Evolutionary conservation across 1,284 basidiomycete species (phyloP).

Genomic region (Trametes polyzona): DNA sequence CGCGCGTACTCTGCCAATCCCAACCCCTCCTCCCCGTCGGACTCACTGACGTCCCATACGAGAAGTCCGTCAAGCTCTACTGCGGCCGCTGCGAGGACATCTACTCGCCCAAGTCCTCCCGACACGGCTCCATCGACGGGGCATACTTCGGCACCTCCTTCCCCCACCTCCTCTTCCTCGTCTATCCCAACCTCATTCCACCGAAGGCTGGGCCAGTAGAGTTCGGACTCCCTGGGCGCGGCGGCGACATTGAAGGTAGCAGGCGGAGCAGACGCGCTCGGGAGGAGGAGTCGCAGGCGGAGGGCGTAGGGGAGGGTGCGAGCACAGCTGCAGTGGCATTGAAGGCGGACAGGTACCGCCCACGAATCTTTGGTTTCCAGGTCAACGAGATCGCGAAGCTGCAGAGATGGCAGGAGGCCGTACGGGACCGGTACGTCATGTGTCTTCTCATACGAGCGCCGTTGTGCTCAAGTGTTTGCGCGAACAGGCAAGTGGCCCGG

Average conservation of each 20-base stretch:
- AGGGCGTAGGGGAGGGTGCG: conserved; percentile 62
- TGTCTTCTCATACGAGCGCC: no score
- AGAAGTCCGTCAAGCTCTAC: conserved; percentile 96
- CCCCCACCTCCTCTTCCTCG: conserved; percentile 94
- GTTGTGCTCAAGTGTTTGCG: background rate
- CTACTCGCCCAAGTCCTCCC: conserved; percentile 92
- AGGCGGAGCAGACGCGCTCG: conserved; percentile 45
- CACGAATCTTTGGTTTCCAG: conserved; percentile 94
- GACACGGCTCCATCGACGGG: conserved; percentile 94
- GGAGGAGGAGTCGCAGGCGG: conserved; percentile 53
- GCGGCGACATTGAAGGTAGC: conserved; percentile 29
- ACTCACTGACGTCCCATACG: conserved; percentile 91
- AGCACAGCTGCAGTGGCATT: conserved; percentile 81
- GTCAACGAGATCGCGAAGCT: conserved; percentile 91
- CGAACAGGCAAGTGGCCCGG: conserved; percentile 48
- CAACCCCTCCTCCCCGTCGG: conserved; percentile 96
- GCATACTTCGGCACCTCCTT: conserved; percentile 98
- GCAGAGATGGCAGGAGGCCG: conserved; percentile 91
- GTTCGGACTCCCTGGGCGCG: conserved; percentile 33
- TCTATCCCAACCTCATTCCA: conserved; percentile 90
- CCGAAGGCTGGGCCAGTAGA: conserved; percentile 75
- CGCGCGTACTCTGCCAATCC: conserved; percentile 89
- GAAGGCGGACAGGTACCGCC: conserved; percentile 89
- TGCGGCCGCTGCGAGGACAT: conserved; percentile 97
- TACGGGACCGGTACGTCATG: conserved; percentile 70